These are phyloP conservation scores for Eucalyptus brandiana DNA, from an alignment of 345 rosid species.

Conservation along the genomic window DNA sequence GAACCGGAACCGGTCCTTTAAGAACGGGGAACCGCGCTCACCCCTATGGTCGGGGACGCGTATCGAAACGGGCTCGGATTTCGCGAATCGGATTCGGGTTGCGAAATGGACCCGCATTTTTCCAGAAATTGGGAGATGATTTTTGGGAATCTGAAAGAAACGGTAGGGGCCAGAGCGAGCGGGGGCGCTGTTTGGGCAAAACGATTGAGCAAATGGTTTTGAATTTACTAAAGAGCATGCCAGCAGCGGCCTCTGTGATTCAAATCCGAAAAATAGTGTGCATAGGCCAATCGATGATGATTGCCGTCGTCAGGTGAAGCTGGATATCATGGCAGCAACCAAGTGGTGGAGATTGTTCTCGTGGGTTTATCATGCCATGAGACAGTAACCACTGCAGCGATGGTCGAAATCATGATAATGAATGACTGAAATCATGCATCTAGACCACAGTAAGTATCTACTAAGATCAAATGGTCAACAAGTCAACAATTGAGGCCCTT, in stretches of 20 bases:
- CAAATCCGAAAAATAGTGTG: background rate
- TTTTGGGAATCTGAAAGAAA: too few species aligned
- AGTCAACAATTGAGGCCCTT: background rate
- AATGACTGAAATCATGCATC: background rate
- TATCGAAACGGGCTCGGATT: too few species aligned
- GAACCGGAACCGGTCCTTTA: too few species aligned
- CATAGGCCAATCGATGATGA: background rate
- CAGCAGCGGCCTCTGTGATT: background rate
- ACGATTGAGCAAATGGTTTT: background rate
- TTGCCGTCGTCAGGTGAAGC: background rate
- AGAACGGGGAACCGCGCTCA: too few species aligned
- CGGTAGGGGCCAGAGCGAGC: background rate
- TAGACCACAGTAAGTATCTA: background rate
- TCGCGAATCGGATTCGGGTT: too few species aligned
- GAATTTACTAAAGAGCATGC: background rate
- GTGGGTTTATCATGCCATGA: too few species aligned
- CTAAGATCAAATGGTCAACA: background rate
- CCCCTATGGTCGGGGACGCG: too few species aligned
- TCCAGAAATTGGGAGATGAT: too few species aligned
- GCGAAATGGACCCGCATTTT: too few species aligned
- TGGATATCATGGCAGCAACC: background rate
- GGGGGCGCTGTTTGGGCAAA: too few species aligned
- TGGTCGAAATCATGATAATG: too few species aligned
- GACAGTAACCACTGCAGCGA: rapidly evolving
- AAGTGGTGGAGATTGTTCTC: background rate